phyloP scores from a whole-genome alignment of 2,329 filamentous ascomycete genomes.

The Stachybotrys chlorohalonatus region DNA sequence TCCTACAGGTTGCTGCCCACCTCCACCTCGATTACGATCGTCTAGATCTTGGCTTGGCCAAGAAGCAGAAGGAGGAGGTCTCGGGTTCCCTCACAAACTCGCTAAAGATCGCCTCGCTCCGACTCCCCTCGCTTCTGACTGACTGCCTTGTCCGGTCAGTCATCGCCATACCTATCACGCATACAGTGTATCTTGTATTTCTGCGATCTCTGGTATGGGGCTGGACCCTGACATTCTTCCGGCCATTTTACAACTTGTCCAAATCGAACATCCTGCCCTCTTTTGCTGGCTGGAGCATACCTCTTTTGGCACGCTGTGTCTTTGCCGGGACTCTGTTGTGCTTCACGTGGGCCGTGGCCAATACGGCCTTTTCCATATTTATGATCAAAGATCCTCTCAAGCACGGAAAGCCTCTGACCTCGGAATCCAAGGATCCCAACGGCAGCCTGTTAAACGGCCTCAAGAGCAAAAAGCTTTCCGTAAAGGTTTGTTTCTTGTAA shows the following conservation, averaged over 20 bases:
- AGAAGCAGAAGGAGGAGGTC: conserved; percentile 14
- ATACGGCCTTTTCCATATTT: conserved; percentile 70
- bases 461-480: conserved; percentile 70
- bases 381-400: conserved; percentile 76
- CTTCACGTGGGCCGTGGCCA: conserved; percentile 68
- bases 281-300: conserved; percentile 48
- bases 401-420: conserved; percentile 73
- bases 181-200: conserved; percentile 52
- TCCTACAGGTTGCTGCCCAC: conserved; percentile 62
- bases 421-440: conserved; percentile 83
- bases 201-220: conserved; percentile 59
- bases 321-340: conserved; percentile 58
- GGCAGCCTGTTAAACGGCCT: conserved; percentile 79
- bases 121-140: conserved; percentile 30
- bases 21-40: conserved; percentile 66
- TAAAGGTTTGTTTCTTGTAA: conserved; percentile 43
- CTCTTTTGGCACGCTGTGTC: conserved; percentile 45
- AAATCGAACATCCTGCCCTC: conserved; percentile 56
- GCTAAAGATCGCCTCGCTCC: conserved; percentile 24
- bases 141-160: conserved; percentile 30
- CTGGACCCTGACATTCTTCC: conserved; percentile 60
- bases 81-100: conserved; percentile 16
- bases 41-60: conserved; percentile 32
- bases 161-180: conserved; percentile 31
- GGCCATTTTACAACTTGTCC: conserved; percentile 67